Conservation (phyloP, 2,329 filamentous ascomycete genomes). For the Talaromyces sp. region DNA sequence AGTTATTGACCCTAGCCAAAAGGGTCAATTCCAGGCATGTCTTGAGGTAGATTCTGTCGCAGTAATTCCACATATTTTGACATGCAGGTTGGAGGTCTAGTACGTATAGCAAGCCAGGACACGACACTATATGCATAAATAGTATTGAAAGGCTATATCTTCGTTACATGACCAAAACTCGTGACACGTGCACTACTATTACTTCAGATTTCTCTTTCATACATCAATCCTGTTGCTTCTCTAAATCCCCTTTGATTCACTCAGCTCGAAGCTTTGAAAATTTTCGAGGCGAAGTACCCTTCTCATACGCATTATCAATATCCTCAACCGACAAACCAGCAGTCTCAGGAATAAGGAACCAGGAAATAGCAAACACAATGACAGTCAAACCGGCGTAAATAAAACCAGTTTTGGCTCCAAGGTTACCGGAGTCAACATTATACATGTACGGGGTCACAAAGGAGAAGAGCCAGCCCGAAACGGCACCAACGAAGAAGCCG, state of each 20-base stretch:
- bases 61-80: not conserved
- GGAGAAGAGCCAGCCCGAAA: slow-evolving; percentile 1
- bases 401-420: slow-evolving; percentile 5
- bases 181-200: not conserved
- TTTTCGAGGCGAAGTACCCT: not conserved
- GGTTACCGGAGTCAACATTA: slow-evolving; percentile 50
- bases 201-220: too few relatives aligned
- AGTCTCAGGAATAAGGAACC: slow-evolving; percentile 3
- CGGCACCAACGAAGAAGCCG: not conserved
- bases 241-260: not conserved
- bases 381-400: not conserved
- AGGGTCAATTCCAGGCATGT: too few relatives aligned
- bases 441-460: slow-evolving; percentile 21
- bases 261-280: not conserved
- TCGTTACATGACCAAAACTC: not conserved
- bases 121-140: not conserved
- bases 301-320: slow-evolving; percentile 6
- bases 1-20: not conserved
- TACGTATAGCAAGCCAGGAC: not conserved
- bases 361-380: not conserved
- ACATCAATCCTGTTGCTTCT: too few relatives aligned
- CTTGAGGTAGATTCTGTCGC: not conserved
- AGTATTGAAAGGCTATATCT: not conserved
- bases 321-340: not conserved
- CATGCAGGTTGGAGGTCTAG: too few relatives aligned